phyloP scores from a whole-genome alignment of 139 green algal genomes.

The Chlamydomonas sp. region DNA sequence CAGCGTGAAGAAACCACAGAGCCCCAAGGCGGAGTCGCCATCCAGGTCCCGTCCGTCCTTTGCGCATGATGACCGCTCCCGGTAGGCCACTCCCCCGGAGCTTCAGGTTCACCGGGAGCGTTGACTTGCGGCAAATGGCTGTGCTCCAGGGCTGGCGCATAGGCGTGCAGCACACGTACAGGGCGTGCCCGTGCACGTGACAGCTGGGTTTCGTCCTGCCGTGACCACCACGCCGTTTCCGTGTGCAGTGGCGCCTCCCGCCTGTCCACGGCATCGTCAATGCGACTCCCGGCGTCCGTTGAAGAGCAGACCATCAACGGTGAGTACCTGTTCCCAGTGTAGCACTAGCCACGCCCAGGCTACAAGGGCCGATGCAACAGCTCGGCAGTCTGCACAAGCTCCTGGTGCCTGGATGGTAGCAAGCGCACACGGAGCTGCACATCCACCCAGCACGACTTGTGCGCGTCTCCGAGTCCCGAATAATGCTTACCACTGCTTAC shows the following conservation, averaged over 20 bases:
- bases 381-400: not conserved
- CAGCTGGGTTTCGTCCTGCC: too few species aligned
- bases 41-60: slow-evolving; percentile 1
- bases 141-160: too few species aligned
- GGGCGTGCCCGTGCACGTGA: too few species aligned
- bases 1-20: not conserved
- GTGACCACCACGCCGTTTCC: too few species aligned
- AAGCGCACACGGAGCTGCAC: too few species aligned
- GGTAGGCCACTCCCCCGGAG: too few species aligned
- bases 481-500: not conserved
- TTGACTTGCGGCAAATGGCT: too few species aligned
- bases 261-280: not conserved
- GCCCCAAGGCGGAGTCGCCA: not conserved
- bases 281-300: not conserved
- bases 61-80: slow-evolving; percentile 6
- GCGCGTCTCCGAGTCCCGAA: too few species aligned
- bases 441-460: too few species aligned
- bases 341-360: not conserved
- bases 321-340: not conserved
- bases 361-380: not conserved
- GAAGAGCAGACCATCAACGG: slow-evolving; percentile 41
- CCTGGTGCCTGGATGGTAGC: not conserved
- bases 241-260: not conserved
- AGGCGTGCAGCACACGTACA: too few species aligned
- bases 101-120: too few species aligned